Evolutionary conservation across 768 basidiomycete genomes (phyloP).

Genomic region (Pholiota microspora): DNA sequence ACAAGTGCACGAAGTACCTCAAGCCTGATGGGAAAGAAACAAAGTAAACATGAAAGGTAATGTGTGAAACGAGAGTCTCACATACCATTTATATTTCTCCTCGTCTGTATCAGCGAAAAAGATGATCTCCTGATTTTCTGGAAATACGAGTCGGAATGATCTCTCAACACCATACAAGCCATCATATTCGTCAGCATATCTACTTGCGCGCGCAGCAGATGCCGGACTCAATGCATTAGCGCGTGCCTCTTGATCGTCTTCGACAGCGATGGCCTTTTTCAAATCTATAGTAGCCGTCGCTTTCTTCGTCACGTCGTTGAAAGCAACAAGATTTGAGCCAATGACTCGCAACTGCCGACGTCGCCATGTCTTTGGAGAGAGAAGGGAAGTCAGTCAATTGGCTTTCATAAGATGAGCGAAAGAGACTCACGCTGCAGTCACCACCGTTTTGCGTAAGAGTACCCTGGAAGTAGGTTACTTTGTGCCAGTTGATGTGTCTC

Average conservation of each 20-base stretch:
- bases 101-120: conserved; percentile 93
- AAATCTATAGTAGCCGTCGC: conserved; percentile 89
- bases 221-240: conserved; percentile 43
- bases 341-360: conserved; percentile 82
- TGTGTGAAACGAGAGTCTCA: conserved; percentile 6
- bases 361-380: conserved; percentile 62
- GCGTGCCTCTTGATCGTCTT: conserved; percentile 71
- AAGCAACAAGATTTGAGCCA: conserved; percentile 84
- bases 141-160: conserved; percentile 84
- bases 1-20: conserved; percentile 81
- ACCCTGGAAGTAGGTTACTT: conserved; percentile 91
- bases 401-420: neutral
- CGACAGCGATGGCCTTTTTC: conserved; percentile 74
- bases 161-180: conserved; percentile 70
- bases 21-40: conserved; percentile 51
- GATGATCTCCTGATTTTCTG: conserved; percentile 70
- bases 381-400: conserved; percentile 6
- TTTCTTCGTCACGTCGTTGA: conserved; percentile 91
- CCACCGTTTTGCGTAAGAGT: conserved; percentile 91
- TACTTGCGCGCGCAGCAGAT: conserved; percentile 35
- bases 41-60: conserved; percentile 4
- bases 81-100: conserved; percentile 85
- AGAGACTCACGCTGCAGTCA: conserved; percentile 75
- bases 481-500: conserved; percentile 90
- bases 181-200: conserved; percentile 57